Evolutionary conservation across 495 filamentous ascomycete species (phyloP).

Genomic region (Daldinia bambusicola): DNA sequence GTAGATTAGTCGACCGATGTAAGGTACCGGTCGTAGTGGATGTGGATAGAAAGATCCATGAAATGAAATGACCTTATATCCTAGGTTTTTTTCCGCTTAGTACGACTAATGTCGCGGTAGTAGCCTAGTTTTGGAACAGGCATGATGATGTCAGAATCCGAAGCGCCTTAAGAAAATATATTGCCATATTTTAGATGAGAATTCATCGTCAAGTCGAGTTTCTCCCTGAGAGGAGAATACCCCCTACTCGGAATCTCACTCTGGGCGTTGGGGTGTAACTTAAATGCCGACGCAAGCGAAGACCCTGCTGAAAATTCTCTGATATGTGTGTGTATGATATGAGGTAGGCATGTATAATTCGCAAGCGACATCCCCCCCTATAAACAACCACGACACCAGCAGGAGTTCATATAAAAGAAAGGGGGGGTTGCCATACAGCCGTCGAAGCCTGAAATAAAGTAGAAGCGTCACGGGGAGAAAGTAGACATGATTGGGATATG

Average conservation of each 20-base stretch:
- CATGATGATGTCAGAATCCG: constrained; percentile 43
- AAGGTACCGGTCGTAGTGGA: constrained; percentile 46
- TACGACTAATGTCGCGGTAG: constrained; percentile 35
- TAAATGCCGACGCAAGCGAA: constrained; percentile 13
- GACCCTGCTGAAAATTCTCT: constrained; percentile 8
- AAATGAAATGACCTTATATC: constrained; percentile 34
- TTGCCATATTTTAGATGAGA: not conserved
- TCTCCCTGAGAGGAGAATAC: not conserved
- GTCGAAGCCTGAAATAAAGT: constrained; percentile 11
- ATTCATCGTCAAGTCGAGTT: not conserved
- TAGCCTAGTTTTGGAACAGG: constrained; percentile 32
- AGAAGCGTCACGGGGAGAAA: constrained; percentile 37
- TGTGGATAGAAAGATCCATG: constrained; percentile 32
- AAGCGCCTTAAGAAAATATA: constrained; percentile 8
- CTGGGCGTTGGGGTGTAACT: not conserved
- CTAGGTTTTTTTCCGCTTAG: constrained; percentile 33
- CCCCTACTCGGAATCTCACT: not conserved
- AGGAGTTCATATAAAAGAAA: constrained; percentile 29
- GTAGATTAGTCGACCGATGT: constrained; percentile 45
- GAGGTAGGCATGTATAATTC: constrained; percentile 25
- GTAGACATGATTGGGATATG: constrained; percentile 45
- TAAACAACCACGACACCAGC: constrained; percentile 24
- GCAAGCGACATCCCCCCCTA: constrained; percentile 38
- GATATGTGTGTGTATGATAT: too few relatives aligned
- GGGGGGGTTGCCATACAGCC: constrained; percentile 27